Conservation (phyloP, 192 early-diverging fungal genomes). For the Pilaira anomala region DNA sequence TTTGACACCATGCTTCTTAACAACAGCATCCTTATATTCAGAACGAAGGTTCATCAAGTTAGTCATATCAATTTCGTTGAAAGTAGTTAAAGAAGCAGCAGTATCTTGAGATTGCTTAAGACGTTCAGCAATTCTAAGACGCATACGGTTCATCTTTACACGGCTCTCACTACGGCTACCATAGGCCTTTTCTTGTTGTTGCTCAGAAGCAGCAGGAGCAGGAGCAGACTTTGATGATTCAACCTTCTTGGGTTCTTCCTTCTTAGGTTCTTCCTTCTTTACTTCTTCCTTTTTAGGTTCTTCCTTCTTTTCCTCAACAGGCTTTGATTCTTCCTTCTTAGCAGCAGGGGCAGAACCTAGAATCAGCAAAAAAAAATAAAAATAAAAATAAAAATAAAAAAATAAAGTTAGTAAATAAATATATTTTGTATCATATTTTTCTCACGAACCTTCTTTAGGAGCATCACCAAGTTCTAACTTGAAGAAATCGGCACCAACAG, state of each 20-base stretch:
- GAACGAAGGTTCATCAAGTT: conserved; percentile 89
- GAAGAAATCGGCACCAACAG: conserved; percentile 82
- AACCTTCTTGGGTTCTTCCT: conserved; percentile 37
- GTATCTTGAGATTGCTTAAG: conserved; percentile 97
- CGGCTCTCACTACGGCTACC: conserved; percentile 39
- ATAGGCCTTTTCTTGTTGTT: conserved; percentile 16
- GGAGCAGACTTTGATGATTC: conserved; percentile 33
- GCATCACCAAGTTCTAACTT: conserved; percentile 81
- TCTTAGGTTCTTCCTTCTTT: conserved; percentile 38
- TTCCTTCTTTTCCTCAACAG: conserved; percentile 42
- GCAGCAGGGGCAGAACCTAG: conserved; percentile 28
- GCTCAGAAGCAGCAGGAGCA: neutral
- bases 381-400: no score
- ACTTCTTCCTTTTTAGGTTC: conserved; percentile 33
- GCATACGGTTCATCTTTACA: conserved; percentile 98
- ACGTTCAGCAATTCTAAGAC: conserved; percentile 87
- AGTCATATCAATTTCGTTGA: conserved; percentile 99
- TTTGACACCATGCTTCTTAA: conserved; percentile 94
- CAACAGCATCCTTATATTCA: conserved; percentile 90
- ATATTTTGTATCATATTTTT: neutral
- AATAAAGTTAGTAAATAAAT: neutral
- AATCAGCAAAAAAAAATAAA: neutral
- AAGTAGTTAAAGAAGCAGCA: conserved; percentile 96
- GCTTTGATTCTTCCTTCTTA: conserved; percentile 31
- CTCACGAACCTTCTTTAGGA: conserved; percentile 51